Percentiles rank a stretch among this genome's conserved stretches.
phyloP scores from a whole-genome alignment of 2,329 filamentous ascomycete species.

The Cytospora mali region DNA sequence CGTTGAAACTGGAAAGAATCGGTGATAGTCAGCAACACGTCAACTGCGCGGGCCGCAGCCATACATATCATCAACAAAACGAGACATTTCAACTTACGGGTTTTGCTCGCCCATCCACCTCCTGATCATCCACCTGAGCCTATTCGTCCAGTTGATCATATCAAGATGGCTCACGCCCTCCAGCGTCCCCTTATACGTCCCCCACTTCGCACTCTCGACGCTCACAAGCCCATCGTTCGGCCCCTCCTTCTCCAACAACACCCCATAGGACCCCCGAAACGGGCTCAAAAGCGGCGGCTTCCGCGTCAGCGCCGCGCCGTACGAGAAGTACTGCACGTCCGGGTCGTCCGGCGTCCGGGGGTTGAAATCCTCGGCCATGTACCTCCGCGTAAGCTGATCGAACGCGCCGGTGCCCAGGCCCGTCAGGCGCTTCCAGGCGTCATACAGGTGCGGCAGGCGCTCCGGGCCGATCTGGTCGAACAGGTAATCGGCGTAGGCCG shows the following conservation, averaged over 20 bases:
- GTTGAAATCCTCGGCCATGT: slow-evolving; percentile 64
- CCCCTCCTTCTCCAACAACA: slow-evolving; percentile 57
- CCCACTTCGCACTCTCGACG: slow-evolving; percentile 64
- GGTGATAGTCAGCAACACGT: not conserved
- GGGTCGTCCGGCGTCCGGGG: slow-evolving; percentile 55
- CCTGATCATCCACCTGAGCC: slow-evolving; percentile 58
- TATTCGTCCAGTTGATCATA: slow-evolving; percentile 69
- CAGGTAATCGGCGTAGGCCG: slow-evolving; percentile 57
- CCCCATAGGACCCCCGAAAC: slow-evolving; percentile 55
- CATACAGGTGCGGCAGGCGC: slow-evolving; percentile 58
- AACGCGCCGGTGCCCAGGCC: slow-evolving; percentile 64
- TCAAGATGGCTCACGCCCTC: slow-evolving; percentile 65
- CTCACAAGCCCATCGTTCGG: slow-evolving; percentile 71
- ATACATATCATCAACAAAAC: not conserved
- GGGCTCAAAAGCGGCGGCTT: slow-evolving; percentile 66
- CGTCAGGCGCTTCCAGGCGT: slow-evolving; percentile 49
- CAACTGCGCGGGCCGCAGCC: not conserved
- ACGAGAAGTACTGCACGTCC: slow-evolving; percentile 62
- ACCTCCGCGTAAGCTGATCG: slow-evolving; percentile 59
- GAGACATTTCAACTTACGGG: slow-evolving; percentile 45
- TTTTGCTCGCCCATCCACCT: slow-evolving; percentile 54
- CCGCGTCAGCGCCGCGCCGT: slow-evolving; percentile 54
- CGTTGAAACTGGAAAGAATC: slow-evolving; percentile 57
- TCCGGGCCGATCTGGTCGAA: slow-evolving; percentile 50
- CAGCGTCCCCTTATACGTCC: slow-evolving; percentile 65